Conservation (phyloP, 331 rosid species). For the Telfairia occidentalis region DNA sequence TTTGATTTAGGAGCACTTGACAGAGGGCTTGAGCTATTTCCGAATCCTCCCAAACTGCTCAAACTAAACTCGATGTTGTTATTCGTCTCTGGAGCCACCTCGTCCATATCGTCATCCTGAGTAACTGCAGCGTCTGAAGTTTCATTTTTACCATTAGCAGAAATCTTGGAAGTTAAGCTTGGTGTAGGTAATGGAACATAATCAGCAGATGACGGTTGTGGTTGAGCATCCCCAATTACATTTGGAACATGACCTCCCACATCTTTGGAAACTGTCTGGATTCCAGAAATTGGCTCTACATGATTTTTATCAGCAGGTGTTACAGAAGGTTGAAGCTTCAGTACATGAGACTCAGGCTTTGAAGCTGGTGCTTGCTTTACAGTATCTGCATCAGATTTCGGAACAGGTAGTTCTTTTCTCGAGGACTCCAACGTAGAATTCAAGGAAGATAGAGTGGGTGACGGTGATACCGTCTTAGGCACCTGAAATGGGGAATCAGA, state of each 20-base stretch:
- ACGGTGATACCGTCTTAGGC: conserved; percentile 20
- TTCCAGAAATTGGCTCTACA: conserved; percentile 16
- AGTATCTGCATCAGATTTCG: conserved; percentile 27
- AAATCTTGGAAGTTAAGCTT: conserved; percentile 26
- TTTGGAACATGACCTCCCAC: conserved; percentile 20
- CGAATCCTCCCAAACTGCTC: conserved; percentile 55
- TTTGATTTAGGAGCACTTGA: conserved; percentile 45
- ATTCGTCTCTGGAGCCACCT: conserved; percentile 70
- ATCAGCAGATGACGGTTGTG: conserved; percentile 30
- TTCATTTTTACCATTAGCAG: conserved; percentile 28
- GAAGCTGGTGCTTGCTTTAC: conserved; percentile 19
- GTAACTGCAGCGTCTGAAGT: conserved; percentile 31
- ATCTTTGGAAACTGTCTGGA: conserved; percentile 14
- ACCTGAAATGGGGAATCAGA: conserved; percentile 17
- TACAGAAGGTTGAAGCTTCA: conserved; percentile 31
- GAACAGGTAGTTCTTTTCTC: conserved; percentile 27
- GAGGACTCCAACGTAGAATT: conserved; percentile 24
- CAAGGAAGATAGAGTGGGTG: conserved; percentile 12
- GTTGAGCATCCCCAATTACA: conserved; percentile 23
- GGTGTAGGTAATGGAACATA: conserved; percentile 28
- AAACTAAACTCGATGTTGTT: conserved; percentile 35
- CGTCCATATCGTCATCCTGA: conserved; percentile 83
- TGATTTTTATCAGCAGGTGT: conserved; percentile 15
- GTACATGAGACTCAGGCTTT: conserved; percentile 25
- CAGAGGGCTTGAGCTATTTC: conserved; percentile 37